These are phyloP conservation scores for Juncus inflexus DNA, from an alignment of 176 grass and related monocot genomes.

Conservation along the genomic window DNA sequence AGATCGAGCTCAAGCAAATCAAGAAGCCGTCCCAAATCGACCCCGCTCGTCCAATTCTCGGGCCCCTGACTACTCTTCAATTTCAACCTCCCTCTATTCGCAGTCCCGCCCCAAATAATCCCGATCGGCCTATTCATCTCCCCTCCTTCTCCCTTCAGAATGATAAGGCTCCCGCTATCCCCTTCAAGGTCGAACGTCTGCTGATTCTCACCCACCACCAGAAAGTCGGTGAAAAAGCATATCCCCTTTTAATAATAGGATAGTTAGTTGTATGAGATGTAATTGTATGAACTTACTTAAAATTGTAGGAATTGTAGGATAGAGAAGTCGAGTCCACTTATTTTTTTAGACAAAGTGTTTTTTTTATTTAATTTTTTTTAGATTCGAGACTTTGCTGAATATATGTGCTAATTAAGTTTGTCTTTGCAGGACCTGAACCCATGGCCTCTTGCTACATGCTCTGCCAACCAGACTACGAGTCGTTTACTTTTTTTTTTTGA, in stretches of 20 bases:
- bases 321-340: too few relatives aligned
- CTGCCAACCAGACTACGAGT: too few relatives aligned
- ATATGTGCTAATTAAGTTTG: too few relatives aligned
- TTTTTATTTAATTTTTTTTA: too few relatives aligned
- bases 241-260: conserved; percentile 41
- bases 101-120: conserved; percentile 97
- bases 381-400: too few relatives aligned
- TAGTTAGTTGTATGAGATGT: too few relatives aligned
- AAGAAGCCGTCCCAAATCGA: conserved; percentile 89
- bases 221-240: conserved; percentile 96
- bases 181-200: conserved; percentile 99
- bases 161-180: conserved; percentile 92
- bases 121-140: conserved; percentile 86
- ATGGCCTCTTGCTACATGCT: too few relatives aligned
- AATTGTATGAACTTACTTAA: too few relatives aligned
- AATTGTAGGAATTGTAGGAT: too few relatives aligned
- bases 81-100: conserved; percentile 90
- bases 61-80: conserved; percentile 82
- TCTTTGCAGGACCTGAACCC: too few relatives aligned
- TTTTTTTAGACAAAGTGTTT: too few relatives aligned
- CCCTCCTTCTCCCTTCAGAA: conserved; percentile 63
- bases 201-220: conserved; percentile 94
- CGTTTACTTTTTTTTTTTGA: too few relatives aligned
- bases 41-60: conserved; percentile 98
- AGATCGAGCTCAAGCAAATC: conserved; percentile 98